Evolutionary conservation across 2,329 filamentous ascomycete species (phyloP).

Genomic region (Phyllosticta paracitricarpa): DNA sequence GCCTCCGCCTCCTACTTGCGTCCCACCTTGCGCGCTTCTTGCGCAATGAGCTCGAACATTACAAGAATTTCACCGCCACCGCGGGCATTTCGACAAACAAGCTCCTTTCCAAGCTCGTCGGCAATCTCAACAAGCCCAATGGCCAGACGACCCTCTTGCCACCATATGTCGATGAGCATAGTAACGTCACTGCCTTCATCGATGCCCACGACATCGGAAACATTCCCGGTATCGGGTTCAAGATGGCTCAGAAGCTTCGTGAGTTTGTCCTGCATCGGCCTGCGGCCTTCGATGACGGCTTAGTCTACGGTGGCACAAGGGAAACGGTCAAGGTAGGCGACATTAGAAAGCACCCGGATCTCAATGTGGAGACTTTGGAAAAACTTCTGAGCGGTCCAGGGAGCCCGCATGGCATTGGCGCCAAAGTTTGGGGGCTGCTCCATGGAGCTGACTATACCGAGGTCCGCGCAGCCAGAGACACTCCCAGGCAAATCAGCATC

Average conservation of each 20-base stretch:
- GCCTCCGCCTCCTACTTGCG: conserved; percentile 58
- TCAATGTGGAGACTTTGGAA: conserved; percentile 57
- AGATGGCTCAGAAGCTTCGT: conserved; percentile 59
- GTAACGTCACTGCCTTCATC: conserved; percentile 58
- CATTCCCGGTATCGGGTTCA: conserved; percentile 78
- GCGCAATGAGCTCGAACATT: conserved; percentile 59
- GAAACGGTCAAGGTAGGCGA: conserved; percentile 28
- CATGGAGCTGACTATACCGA: conserved; percentile 70
- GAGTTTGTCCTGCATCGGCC: conserved; percentile 45
- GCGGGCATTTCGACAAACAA: conserved; percentile 86
- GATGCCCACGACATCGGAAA: conserved; percentile 66
- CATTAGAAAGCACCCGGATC: conserved; percentile 51
- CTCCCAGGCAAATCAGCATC: conserved; percentile 85
- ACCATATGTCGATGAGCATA: conserved; percentile 39
- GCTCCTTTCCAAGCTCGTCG: conserved; percentile 72
- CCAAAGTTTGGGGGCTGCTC: conserved; percentile 64
- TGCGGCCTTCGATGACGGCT: conserved; percentile 32
- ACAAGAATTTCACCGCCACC: conserved; percentile 77
- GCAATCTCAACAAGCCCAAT: conserved; percentile 74
- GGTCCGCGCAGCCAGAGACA: conserved; percentile 58
- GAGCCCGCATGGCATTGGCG: conserved; percentile 59
- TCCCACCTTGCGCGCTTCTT: conserved; percentile 74
- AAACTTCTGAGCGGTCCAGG: conserved; percentile 61
- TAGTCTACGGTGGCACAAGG: conserved; percentile 41
- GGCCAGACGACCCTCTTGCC: conserved; percentile 77